phyloP scores from a whole-genome alignment of 257 asterid species.

The Solanum sitiens region DNA sequence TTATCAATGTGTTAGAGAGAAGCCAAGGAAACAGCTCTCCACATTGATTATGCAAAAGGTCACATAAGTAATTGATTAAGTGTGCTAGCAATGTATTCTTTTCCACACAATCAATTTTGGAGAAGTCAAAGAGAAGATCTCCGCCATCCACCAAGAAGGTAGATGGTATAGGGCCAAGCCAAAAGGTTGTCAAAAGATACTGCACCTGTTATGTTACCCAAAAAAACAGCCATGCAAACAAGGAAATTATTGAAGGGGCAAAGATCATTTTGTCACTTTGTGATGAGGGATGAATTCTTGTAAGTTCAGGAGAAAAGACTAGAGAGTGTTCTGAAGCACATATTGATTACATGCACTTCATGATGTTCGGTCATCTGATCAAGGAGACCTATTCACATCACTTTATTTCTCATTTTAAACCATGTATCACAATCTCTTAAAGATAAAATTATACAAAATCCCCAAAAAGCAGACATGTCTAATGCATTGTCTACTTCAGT shows the following conservation, averaged over 20 bases:
- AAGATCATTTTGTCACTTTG: neutral
- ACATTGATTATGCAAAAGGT: neutral
- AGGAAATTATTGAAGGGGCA: neutral
- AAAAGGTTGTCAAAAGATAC: neutral
- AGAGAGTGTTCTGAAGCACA: neutral
- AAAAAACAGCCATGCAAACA: neutral
- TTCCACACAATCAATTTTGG: neutral
- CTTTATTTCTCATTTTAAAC: neutral
- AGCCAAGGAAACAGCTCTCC: neutral
- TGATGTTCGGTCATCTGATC: neutral
- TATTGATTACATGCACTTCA: neutral
- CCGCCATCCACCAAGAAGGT: neutral
- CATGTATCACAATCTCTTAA: neutral
- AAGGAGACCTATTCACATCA: neutral
- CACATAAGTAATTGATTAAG: neutral
- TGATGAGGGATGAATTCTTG: neutral
- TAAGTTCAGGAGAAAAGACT: neutral
- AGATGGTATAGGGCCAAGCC: neutral
- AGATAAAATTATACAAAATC: neutral
- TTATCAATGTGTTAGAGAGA: neutral
- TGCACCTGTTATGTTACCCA: neutral
- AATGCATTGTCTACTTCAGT: neutral
- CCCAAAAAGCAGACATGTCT: neutral
- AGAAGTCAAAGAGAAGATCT: neutral
- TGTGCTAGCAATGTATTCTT: neutral